A percentile compares a stretch with the other conserved stretches of the same genome.
Evolutionary conservation across 768 basidiomycete genomes (phyloP).

Genomic region (Russula vinacea): DNA sequence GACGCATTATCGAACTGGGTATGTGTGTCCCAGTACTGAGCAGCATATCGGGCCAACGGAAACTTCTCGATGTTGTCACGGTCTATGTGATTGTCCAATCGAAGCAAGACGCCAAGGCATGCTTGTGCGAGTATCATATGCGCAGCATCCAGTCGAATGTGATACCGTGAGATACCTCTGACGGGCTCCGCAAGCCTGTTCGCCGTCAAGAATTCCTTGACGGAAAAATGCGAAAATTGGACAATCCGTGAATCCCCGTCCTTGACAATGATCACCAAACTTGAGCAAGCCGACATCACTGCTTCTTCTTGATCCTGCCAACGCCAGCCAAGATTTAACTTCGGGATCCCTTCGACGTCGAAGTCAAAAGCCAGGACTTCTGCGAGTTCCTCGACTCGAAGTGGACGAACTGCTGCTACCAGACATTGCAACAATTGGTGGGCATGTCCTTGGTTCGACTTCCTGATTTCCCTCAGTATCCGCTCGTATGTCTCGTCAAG

Average conservation of each 20-base stretch:
- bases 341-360: neutral
- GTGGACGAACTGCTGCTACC: too few species aligned
- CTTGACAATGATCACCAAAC: neutral
- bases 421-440: too few species aligned
- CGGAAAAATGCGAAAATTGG: neutral
- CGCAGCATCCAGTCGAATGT: neutral
- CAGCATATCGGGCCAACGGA: neutral
- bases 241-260: neutral
- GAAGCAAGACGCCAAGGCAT: conserved; percentile 3
- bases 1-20: neutral
- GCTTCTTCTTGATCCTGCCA: conserved; percentile 1
- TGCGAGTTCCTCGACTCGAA: too few species aligned
- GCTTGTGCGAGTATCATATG: conserved; percentile 1
- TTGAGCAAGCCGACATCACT: conserved; percentile 8
- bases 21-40: neutral
- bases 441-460: too few species aligned
- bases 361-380: too few species aligned
- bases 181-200: neutral
- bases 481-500: too few species aligned
- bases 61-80: neutral
- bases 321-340: neutral
- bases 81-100: neutral
- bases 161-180: neutral
- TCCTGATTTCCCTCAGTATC: too few species aligned
- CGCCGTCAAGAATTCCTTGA: conserved; percentile 6